Evolutionary conservation across 179 eudicot genomes (phyloP), one percentile per base, ranked within the genome.

Genomic region (Nepenthes alata): DNA sequence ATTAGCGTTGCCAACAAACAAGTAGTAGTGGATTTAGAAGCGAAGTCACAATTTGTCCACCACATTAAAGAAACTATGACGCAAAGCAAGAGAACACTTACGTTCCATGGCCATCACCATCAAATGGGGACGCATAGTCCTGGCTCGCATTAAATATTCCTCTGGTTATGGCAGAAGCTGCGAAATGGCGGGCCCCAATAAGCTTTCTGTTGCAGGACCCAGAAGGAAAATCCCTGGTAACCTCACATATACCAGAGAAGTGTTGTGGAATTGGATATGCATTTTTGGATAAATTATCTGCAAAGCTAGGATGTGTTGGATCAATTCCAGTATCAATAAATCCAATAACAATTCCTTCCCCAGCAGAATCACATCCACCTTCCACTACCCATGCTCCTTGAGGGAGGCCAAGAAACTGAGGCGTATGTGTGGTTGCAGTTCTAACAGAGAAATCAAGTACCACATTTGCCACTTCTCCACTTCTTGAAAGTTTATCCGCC

Each of bases 91-190:
- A 56, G 64, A 62, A 63, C 57, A 83, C 95, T 80, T 73, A 94
- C 99, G 97, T 90, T 58, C 99, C 99, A 78, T 94, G 99, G 45
- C 99, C 99, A 65, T 83, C 97, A 47, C 94, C 95, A 81, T 94
- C 99, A 80, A 77, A 85, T n/a, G 99, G 97, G 4, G 99, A 94
- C 48, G 90, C 87, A 74, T 83, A 83, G 65, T 94, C 97, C 73
- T 87, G 67, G 60, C 81, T 76, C 41, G 86, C 80, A 75, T 94
- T 85, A 67, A 94, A 91, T 45, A 84, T 82, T 62, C 94, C 94
- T 73, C 91, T 75, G 13, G 97, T 83, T 69, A 83, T 85, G 66
- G 97, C 99, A 34, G 97, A 91, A 54, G 99, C 87, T 4, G 99
- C 91, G 58, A 94, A 94, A 79, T 90, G 96, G 51, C 97, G 83